Evolutionary conservation across 169 alveolate species (phyloP).

Genomic region (Plasmodium coatneyi): DNA sequence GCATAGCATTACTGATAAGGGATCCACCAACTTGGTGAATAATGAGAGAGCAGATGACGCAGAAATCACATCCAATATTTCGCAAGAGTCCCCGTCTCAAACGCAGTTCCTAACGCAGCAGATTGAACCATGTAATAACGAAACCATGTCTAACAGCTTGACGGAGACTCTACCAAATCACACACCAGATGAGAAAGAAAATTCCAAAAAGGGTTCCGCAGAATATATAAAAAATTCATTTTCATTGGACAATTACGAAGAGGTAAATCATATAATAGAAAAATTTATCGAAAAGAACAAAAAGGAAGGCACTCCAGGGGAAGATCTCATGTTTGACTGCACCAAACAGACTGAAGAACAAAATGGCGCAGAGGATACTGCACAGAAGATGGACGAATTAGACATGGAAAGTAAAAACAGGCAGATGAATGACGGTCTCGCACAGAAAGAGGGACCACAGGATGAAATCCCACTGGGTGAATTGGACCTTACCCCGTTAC

Average conservation of each 20-base stretch:
- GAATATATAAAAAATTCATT: not conserved
- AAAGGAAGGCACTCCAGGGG: not conserved
- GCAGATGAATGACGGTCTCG: not conserved
- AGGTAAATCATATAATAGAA: slow-evolving; percentile 54
- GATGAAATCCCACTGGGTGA: not conserved
- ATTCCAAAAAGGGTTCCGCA: not conserved
- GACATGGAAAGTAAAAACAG: not conserved
- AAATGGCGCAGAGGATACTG: not conserved
- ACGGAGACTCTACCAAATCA: not conserved
- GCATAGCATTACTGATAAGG: not conserved
- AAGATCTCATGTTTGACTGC: not conserved
- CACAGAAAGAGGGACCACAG: not conserved
- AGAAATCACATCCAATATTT: not conserved
- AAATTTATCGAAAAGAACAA: slow-evolving; percentile 37
- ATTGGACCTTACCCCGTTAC: not conserved
- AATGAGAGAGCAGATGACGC: not conserved
- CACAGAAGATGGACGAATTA: not conserved
- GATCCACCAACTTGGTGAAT: not conserved
- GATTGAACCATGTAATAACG: not conserved
- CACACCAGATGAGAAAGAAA: not conserved
- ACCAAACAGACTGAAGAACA: not conserved
- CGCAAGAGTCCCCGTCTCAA: not conserved
- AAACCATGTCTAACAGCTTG: not conserved
- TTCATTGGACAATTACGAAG: slow-evolving; percentile 10
- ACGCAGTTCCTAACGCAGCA: not conserved